Conservation (phyloP, 768 basidiomycete genomes). For the Leccinum longicurvipes region DNA sequence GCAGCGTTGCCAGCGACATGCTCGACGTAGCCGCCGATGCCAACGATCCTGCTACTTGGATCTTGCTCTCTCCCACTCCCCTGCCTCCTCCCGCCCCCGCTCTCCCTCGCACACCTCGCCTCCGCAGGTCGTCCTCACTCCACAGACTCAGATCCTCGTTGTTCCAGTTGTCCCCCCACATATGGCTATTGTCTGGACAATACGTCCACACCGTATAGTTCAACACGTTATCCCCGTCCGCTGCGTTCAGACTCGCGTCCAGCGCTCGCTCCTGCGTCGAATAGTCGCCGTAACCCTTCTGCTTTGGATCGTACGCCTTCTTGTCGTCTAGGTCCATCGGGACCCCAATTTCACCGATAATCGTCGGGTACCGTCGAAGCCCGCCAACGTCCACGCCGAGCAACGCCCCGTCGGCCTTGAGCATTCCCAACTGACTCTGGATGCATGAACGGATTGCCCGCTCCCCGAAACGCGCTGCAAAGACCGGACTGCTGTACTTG, state of each 20-base stretch:
- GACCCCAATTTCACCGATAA: conserved; percentile 94
- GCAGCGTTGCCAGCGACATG: conserved; percentile 20
- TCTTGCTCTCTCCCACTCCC: not conserved
- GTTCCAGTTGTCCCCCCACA: conserved; percentile 97
- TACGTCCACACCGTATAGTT: conserved; percentile 91
- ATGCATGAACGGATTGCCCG: conserved; percentile 75
- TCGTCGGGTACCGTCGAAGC: conserved; percentile 61
- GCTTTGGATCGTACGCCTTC: conserved; percentile 61
- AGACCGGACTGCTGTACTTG: conserved; percentile 63
- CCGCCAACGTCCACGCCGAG: conserved; percentile 38
- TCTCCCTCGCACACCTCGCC: not conserved
- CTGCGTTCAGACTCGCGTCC: conserved; percentile 76
- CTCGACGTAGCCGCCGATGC: conserved; percentile 15
- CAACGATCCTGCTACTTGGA: not conserved
- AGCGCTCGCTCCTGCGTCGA: conserved; percentile 76
- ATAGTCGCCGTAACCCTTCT: conserved; percentile 67
- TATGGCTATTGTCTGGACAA: conserved; percentile 74
- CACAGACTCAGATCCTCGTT: conserved; percentile 92
- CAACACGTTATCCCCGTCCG: conserved; percentile 71
- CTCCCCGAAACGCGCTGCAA: conserved; percentile 82
- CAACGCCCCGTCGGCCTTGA: conserved; percentile 70
- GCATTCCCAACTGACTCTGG: conserved; percentile 75
- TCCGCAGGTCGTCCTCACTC: conserved; percentile 68
- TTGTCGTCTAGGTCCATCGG: conserved; percentile 94
- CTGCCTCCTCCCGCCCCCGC: not conserved